A percentile compares a stretch with the other conserved stretches of the same genome.
Conservation (phyloP, 805 yeast genomes). For the Kazachstania africana region DNA sequence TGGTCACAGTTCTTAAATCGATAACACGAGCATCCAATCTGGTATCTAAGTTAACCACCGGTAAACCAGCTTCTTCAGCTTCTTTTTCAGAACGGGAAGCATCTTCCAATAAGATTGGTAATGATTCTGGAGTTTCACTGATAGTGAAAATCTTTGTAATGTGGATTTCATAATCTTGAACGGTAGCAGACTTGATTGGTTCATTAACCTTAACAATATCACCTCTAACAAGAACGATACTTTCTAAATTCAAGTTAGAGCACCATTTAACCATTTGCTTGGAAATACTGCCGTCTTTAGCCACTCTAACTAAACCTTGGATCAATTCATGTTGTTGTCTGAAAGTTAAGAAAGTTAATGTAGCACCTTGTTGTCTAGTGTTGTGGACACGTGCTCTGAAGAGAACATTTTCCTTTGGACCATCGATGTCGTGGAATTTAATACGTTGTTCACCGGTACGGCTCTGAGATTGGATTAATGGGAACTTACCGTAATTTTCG, state of each 20-base stretch:
- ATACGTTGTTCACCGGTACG: slow-evolving; percentile 59
- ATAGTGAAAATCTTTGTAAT: slow-evolving; percentile 63
- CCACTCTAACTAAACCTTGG: slow-evolving; percentile 76
- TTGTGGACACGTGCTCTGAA: slow-evolving; percentile 93
- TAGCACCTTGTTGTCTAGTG: slow-evolving; percentile 91
- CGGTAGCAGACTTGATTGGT: slow-evolving; percentile 79
- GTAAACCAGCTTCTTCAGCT: slow-evolving; percentile 83
- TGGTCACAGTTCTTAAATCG: slow-evolving; percentile 92
- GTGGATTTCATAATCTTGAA: slow-evolving; percentile 80
- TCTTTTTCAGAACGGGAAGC: slow-evolving; percentile 91
- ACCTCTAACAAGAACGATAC: slow-evolving; percentile 88
- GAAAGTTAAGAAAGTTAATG: slow-evolving; percentile 78
- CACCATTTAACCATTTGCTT: slow-evolving; percentile 98
- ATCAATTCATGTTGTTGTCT: slow-evolving; percentile 80
- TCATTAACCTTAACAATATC: slow-evolving; percentile 73
- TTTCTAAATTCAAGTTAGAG: slow-evolving; percentile 71
- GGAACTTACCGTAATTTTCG: slow-evolving; percentile 80
- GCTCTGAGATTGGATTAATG: slow-evolving; percentile 66
- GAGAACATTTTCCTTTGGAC: slow-evolving; percentile 65
- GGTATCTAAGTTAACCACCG: slow-evolving; percentile 92
- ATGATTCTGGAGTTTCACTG: slow-evolving; percentile 80
- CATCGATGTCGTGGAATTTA: slow-evolving; percentile 45
- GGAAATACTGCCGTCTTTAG: slow-evolving; percentile 57
- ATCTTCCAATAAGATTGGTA: slow-evolving; percentile 93
- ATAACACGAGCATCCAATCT: slow-evolving; percentile 91